A percentile compares a stretch with the other conserved stretches of the same genome.
phyloP scores from a whole-genome alignment of 2,329 filamentous ascomycete species.

The Alternaria triticimaculans region DNA sequence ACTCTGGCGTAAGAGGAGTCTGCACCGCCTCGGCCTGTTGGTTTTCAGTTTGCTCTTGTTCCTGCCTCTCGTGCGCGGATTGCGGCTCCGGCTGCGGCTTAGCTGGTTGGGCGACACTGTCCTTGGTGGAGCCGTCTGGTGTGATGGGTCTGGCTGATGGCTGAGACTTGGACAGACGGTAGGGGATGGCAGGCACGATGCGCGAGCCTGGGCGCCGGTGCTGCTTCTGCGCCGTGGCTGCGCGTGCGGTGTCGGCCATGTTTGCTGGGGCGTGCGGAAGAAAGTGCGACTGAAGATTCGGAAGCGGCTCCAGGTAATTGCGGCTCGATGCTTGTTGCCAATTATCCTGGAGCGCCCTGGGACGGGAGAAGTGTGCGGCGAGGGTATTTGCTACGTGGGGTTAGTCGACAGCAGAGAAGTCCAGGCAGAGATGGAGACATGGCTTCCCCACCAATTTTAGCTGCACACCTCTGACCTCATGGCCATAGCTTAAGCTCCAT shows the following conservation, averaged over 20 bases:
- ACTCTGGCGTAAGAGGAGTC: constrained; percentile 39
- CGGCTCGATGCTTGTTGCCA: constrained; percentile 35
- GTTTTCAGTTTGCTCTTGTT: constrained; percentile 19
- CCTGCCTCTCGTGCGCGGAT: constrained; percentile 14
- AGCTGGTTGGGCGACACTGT: constrained; percentile 18
- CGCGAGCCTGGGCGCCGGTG: constrained; percentile 36
- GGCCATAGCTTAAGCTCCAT: constrained; percentile 8
- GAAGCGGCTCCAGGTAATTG: constrained; percentile 53
- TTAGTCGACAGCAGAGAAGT: constrained; percentile 7
- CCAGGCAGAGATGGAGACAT: constrained; percentile 21
- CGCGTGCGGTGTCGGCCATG: constrained; percentile 31
- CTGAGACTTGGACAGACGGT: constrained; percentile 39
- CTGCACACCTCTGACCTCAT: constrained; percentile 5
- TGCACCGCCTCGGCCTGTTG: constrained; percentile 16
- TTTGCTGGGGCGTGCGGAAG: background rate
- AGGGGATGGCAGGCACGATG: constrained; percentile 49
- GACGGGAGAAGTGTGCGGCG: constrained; percentile 20
- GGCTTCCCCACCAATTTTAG: constrained; percentile 14
- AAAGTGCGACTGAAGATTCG: constrained; percentile 9
- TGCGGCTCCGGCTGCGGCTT: constrained; percentile 21
- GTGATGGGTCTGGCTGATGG: constrained; percentile 36
- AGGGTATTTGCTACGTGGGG: constrained; percentile 18
- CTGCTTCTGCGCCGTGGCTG: constrained; percentile 32
- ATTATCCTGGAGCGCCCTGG: constrained; percentile 53
- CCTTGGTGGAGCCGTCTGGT: constrained; percentile 34